These are phyloP conservation scores for Quercus cerris DNA, from an alignment of 306 rosid species.

Conservation along the genomic window DNA sequence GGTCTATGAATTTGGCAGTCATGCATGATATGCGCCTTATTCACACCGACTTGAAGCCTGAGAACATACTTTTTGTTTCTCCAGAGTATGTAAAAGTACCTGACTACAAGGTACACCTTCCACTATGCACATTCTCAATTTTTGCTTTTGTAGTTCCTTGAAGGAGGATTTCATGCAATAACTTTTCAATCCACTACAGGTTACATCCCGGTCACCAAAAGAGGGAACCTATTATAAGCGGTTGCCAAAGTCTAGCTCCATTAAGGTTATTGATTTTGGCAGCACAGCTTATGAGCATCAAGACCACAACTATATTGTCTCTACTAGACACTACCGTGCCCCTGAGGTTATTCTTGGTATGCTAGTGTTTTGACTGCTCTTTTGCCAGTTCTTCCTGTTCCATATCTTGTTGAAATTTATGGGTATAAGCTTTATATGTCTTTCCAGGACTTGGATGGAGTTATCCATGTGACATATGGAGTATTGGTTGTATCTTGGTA, in stretches of 20 bases:
- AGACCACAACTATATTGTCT: conserved; percentile 85
- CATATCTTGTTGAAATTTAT: too few relatives aligned
- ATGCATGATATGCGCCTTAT: conserved; percentile 86
- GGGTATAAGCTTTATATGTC: background rate
- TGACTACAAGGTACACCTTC: conserved; percentile 47
- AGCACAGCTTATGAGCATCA: conserved; percentile 87
- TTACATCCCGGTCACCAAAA: conserved; percentile 51
- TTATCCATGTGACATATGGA: conserved; percentile 93
- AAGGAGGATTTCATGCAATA: too few relatives aligned
- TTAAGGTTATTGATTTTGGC: conserved; percentile 97
- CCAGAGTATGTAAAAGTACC: conserved; percentile 71
- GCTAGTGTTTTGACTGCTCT: background rate
- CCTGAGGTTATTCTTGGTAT: conserved; percentile 97
- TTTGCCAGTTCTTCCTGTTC: background rate
- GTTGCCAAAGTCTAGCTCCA: conserved; percentile 84
- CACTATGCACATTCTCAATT: too few relatives aligned
- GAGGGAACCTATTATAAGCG: conserved; percentile 63
- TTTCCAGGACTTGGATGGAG: conserved; percentile 91
- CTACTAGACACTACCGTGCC: conserved; percentile 94
- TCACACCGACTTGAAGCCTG: conserved; percentile 95
- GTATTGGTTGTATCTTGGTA: conserved; percentile 93
- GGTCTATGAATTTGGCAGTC: conserved; percentile 50
- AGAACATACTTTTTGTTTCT: conserved; percentile 73
- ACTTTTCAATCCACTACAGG: too few relatives aligned
- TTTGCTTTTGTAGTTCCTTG: too few relatives aligned